These are phyloP conservation scores for Abelmoschus esculentus DNA, from an alignment of 345 rosid species.

Conservation along the genomic window DNA sequence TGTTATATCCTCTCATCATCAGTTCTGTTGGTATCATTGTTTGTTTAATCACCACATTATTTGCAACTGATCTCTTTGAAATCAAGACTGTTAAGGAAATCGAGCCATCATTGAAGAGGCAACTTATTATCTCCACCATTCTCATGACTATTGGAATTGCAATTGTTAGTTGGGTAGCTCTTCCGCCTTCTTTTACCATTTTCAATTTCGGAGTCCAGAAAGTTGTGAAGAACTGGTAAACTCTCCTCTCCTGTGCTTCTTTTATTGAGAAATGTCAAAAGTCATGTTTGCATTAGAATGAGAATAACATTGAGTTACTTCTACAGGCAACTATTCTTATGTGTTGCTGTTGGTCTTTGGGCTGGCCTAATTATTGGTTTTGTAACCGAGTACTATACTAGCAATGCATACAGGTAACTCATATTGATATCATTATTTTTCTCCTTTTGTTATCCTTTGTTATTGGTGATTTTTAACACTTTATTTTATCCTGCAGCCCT, in stretches of 20 bases:
- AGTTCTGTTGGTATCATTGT: conserved; percentile 65
- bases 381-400: conserved; percentile 65
- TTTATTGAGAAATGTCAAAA: background rate
- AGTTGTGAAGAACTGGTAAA: conserved; percentile 63
- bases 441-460: background rate
- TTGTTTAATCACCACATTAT: conserved; percentile 65
- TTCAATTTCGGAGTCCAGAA: conserved; percentile 65
- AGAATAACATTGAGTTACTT: background rate
- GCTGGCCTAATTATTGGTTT: conserved; percentile 77
- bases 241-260: background rate
- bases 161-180: conserved; percentile 48
- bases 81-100: conserved; percentile 63
- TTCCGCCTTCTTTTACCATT: conserved; percentile 65
- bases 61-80: conserved; percentile 68
- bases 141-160: conserved; percentile 65
- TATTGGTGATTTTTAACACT: background rate
- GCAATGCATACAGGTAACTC: conserved; percentile 61
- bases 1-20: conserved; percentile 62
- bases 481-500: conserved; percentile 47
- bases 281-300: conserved; percentile 1
- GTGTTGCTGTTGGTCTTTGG: conserved; percentile 67
- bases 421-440: background rate
- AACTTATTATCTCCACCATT: conserved; percentile 65
- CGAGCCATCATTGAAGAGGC: conserved; percentile 62
- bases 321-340: conserved; percentile 55